Percentiles rank a stretch among this genome's conserved stretches.
phyloP scores from a whole-genome alignment of 2,329 filamentous ascomycete species.

The Graphilbum ipis-grandicollis region DNA sequence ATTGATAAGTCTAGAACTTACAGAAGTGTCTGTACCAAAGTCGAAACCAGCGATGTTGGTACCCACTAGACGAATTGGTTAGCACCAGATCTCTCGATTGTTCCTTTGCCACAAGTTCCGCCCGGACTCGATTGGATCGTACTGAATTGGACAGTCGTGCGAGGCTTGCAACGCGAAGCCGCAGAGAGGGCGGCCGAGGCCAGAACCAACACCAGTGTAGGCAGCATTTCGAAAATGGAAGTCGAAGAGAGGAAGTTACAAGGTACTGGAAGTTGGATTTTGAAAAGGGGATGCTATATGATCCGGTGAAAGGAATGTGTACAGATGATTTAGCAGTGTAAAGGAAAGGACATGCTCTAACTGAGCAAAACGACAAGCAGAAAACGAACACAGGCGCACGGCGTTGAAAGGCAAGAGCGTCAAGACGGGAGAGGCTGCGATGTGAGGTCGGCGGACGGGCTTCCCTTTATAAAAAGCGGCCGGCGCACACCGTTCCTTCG shows the following conservation, averaged over 20 bases:
- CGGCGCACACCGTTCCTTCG: too few species aligned
- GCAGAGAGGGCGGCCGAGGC: not conserved
- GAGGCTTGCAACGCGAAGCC: not conserved
- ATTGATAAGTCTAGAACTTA: constrained; percentile 12
- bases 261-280: too few species aligned
- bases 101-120: too few species aligned
- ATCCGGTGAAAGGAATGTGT: too few species aligned
- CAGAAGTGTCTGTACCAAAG: constrained; percentile 22
- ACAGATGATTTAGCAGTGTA: not conserved
- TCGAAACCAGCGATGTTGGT: constrained; percentile 25
- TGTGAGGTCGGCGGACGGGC: too few species aligned
- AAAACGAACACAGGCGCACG: not conserved
- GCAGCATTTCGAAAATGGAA: not conserved
- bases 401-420: not conserved
- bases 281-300: too few species aligned
- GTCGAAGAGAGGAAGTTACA: not conserved
- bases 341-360: not conserved
- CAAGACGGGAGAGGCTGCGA: not conserved
- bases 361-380: not conserved
- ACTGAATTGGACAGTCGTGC: not conserved
- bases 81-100: too few species aligned
- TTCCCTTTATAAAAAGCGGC: too few species aligned
- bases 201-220: not conserved
- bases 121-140: not conserved
- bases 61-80: too few species aligned